Evolutionary conservation across 495 filamentous ascomycete species (phyloP), one percentile per base, ranked within the genome.

Genomic region (Clavariopsis aquatica): DNA sequence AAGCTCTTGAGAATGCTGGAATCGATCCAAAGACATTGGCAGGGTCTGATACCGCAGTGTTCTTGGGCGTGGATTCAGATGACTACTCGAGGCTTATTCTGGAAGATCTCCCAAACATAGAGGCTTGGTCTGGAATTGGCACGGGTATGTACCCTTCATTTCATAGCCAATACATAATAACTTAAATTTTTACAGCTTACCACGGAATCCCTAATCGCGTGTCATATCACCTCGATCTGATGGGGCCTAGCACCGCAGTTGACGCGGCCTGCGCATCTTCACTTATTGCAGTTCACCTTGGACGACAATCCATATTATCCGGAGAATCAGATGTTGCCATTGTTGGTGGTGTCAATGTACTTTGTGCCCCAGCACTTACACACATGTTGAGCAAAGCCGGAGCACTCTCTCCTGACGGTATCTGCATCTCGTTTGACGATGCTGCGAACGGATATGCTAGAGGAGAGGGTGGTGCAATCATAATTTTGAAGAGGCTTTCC

Each of bases 361-460:
- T 57, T 65, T 15, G 57, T 29, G 2, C 15, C 43, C 43, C 43
- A 19, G 5, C 4, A 4, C 4, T 47, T 5, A 19, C 43, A 23
- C 4, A 4, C 5, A n/a, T 23, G 15, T 4, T 61, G 23, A 20
- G n/a, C 1, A 23, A 51, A 23, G 20, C 52, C 1, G 57, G 57
- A 12, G 57, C 52, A 1, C 27, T 22, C 1, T 65, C 52, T 6
- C 1, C 15, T 36, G 27, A 47, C 20, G 64, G 64, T 7, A 3
- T 2, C 1, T 64, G 71, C 19, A 69, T 64, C 22, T 47, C 73
- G 0, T 79, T 79, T 45, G 76, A 77, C 46, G 41, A 53, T 0
- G 59, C 60, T 1, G 78, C 77, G 0, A 71, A 78, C 53, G 81
- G 80, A 1, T 82, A 80, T 22, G 78, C 65, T 13, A 73, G 79